Conservation (phyloP, 164 flowering plant genomes). For the Buxus sempervirens region DNA sequence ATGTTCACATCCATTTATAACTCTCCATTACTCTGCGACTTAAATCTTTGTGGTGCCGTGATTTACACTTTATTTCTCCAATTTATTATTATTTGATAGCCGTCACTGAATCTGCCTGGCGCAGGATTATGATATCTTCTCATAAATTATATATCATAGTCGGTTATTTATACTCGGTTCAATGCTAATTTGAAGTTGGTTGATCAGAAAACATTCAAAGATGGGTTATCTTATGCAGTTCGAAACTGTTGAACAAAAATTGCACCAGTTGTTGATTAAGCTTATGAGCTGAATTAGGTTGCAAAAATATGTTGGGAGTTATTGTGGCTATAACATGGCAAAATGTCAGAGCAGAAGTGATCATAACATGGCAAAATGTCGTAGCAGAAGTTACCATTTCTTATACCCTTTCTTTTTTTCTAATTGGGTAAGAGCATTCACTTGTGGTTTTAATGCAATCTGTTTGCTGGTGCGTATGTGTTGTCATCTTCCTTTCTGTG, state of each 20-base stretch:
- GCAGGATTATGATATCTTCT: neutral
- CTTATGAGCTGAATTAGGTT: neutral
- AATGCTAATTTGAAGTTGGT: neutral
- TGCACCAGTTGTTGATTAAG: neutral
- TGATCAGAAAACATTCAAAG: too few relatives aligned
- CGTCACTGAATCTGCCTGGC: neutral
- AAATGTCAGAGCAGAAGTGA: neutral
- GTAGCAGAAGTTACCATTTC: neutral
- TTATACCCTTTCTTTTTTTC: too few relatives aligned
- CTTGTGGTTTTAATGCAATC: neutral
- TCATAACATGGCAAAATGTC: neutral
- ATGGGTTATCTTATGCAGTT: neutral
- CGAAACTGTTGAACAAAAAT: neutral
- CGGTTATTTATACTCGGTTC: neutral
- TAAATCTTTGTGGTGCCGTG: too few relatives aligned
- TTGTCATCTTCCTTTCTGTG: neutral
- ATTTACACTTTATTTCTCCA: neutral
- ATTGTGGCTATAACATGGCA: neutral
- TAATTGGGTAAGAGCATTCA: neutral
- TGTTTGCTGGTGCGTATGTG: neutral
- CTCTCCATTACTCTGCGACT: too few relatives aligned
- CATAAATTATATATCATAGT: neutral
- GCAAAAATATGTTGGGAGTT: neutral
- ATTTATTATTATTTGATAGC: neutral
- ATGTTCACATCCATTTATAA: neutral